Evolutionary conservation across 176 grass and related monocot genomes (phyloP).

Genomic region (Paspalum vaginatum): DNA sequence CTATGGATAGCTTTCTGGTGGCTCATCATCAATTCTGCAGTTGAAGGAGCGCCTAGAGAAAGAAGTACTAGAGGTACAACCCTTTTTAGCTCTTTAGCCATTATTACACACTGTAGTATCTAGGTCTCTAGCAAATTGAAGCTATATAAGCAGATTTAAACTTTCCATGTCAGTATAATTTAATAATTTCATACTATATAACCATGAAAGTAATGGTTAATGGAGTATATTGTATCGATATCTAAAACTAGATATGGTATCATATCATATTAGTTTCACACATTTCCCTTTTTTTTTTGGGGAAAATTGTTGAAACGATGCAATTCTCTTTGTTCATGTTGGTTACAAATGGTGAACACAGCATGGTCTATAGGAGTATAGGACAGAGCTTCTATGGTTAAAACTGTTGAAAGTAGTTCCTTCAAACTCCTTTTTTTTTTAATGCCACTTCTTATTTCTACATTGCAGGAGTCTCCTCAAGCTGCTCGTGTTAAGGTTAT

Average conservation of each 20-base stretch:
- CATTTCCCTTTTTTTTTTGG: neutral
- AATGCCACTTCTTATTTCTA: slow-evolving; percentile 31
- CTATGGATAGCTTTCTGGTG: slow-evolving; percentile 83
- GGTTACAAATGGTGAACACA: slow-evolving; percentile 8
- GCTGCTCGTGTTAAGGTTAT: slow-evolving; percentile 97
- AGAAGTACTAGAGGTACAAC: slow-evolving; percentile 86
- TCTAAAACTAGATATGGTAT: neutral
- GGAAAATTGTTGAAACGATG: neutral
- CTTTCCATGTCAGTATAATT: neutral
- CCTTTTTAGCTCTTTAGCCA: neutral
- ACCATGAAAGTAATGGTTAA: neutral
- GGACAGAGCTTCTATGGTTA: neutral
- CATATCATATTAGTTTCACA: neutral
- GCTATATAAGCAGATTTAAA: slow-evolving; percentile 21
- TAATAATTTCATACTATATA: neutral
- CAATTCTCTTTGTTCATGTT: slow-evolving; percentile 8
- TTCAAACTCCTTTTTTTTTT: neutral
- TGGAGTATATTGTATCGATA: neutral
- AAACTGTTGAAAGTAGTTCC: slow-evolving; percentile 19
- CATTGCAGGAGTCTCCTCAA: slow-evolving; percentile 79
- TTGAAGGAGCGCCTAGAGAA: slow-evolving; percentile 98
- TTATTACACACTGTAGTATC: neutral
- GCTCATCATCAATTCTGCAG: slow-evolving; percentile 94
- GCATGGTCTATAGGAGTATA: slow-evolving; percentile 13
- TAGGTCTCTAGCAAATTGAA: slow-evolving; percentile 18